Percentiles rank a stretch among this genome's conserved stretches.
These are phyloP conservation scores for Pyricularia sp. DNA, from an alignment of 2,329 filamentous ascomycete genomes.

Conservation along the genomic window DNA sequence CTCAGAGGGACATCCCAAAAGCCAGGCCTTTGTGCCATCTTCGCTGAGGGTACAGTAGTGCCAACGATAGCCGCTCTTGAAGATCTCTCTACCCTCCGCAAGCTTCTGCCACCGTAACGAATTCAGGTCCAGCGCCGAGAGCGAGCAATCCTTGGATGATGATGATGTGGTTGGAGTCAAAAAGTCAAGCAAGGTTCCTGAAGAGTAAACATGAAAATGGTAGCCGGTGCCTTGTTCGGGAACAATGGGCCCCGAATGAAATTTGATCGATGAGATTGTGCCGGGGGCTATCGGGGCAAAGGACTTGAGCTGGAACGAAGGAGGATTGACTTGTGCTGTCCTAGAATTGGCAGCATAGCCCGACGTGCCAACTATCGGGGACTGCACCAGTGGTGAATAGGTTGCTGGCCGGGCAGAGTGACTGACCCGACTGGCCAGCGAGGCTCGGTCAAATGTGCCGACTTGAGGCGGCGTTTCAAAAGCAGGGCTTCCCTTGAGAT, in stretches of 20 bases:
- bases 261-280: conserved; percentile 78
- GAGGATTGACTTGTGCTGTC: conserved; percentile 52
- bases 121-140: conserved; percentile 79
- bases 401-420: conserved; percentile 36
- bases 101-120: conserved; percentile 88
- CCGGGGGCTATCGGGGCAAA: conserved; percentile 82
- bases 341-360: conserved; percentile 57
- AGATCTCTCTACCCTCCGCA: conserved; percentile 87
- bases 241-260: conserved; percentile 73
- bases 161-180: conserved; percentile 85
- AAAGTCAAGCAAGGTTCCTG: conserved; percentile 84
- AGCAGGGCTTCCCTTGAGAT: conserved; percentile 79
- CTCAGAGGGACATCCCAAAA: conserved; percentile 83
- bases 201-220: conserved; percentile 92
- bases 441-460: conserved; percentile 32
- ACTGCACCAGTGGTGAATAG: conserved; percentile 32
- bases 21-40: conserved; percentile 90
- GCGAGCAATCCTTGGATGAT: conserved; percentile 72
- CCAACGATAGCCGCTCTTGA: conserved; percentile 86
- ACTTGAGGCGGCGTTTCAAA: conserved; percentile 58
- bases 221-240: conserved; percentile 82
- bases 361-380: conserved; percentile 42
- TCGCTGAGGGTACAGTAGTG: conserved; percentile 96
- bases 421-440: conserved; percentile 20
- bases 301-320: conserved; percentile 51